Conservation (phyloP, 192 early-diverging fungal species). For the Ramicandelaber brevisporus region DNA sequence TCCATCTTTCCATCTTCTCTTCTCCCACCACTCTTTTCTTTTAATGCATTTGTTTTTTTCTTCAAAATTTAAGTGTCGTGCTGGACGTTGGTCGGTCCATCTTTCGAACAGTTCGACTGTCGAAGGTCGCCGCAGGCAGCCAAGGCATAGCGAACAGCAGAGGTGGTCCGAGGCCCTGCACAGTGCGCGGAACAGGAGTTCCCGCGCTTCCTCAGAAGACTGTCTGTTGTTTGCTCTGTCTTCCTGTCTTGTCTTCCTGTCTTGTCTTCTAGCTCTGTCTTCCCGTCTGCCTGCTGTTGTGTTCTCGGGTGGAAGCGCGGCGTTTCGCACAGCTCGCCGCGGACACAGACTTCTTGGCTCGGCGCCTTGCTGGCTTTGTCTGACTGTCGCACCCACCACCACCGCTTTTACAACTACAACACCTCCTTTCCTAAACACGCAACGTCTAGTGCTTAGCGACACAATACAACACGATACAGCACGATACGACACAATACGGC, state of each 20-base stretch:
- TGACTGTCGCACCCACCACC: no score
- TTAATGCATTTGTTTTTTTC: background rate
- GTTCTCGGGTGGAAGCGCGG: no score
- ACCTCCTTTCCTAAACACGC: no score
- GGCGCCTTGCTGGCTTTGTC: no score
- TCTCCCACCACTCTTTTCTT: conserved; percentile 1
- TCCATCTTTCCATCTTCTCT: conserved; percentile 1
- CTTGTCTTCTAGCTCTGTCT: conserved; percentile 1
- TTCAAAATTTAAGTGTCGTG: background rate
- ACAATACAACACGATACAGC: no score
- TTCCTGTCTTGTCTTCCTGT: background rate
- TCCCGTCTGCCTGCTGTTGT: conserved; percentile 1
- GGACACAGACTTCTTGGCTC: no score
- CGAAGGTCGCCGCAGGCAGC: no score
- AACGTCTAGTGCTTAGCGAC: no score
- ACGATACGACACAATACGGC: no score
- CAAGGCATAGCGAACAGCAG: no score
- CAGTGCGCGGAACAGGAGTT: conserved; percentile 2
- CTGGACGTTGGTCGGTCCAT: conserved; percentile 1
- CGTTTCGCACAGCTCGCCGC: no score
- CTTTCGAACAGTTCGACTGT: background rate
- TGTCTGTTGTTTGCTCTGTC: background rate
- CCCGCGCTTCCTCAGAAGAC: conserved; percentile 3
- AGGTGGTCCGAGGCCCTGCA: background rate
- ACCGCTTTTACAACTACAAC: no score